phyloP scores from a whole-genome alignment of 257 asterid genomes.

The Echium plantagineum region DNA sequence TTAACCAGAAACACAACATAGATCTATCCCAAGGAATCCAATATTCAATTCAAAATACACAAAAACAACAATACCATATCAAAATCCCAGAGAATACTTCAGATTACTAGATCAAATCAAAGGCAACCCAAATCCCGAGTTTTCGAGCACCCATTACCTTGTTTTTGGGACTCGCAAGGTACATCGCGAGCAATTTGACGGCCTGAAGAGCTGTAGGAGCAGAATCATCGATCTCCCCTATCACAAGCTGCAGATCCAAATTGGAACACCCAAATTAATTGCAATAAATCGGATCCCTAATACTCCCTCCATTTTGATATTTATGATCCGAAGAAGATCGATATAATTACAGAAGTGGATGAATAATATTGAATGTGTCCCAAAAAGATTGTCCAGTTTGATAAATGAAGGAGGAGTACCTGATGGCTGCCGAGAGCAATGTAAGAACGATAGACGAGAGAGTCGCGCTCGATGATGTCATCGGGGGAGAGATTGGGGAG shows the following conservation, averaged over 20 bases:
- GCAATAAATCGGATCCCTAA: not conserved
- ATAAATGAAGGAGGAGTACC: conserved; percentile 17
- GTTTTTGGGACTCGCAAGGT: conserved; percentile 55
- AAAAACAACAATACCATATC: no score
- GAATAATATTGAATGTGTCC: no score
- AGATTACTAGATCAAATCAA: not conserved
- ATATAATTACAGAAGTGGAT: no score
- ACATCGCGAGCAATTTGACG: conserved; percentile 76
- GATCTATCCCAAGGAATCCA: not conserved
- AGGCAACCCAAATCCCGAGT: no score
- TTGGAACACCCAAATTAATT: no score
- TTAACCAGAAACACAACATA: not conserved
- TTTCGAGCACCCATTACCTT: conserved; percentile 32
- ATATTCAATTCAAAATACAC: no score
- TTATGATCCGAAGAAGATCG: not conserved
- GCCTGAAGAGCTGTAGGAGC: conserved; percentile 98
- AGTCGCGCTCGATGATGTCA: conserved; percentile 71
- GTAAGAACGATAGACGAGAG: conserved; percentile 76
- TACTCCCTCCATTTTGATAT: no score
- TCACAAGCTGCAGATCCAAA: conserved; percentile 49
- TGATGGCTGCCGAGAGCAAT: conserved; percentile 83
- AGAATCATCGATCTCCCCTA: conserved; percentile 80
- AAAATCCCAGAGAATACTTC: no score
- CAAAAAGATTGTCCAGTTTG: no score
- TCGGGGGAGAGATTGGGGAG: conserved; percentile 74